Base-by-base conservation (phyloP, 495 filamentous ascomycete genomes). In the Penicillium longicatenatum region DNA sequence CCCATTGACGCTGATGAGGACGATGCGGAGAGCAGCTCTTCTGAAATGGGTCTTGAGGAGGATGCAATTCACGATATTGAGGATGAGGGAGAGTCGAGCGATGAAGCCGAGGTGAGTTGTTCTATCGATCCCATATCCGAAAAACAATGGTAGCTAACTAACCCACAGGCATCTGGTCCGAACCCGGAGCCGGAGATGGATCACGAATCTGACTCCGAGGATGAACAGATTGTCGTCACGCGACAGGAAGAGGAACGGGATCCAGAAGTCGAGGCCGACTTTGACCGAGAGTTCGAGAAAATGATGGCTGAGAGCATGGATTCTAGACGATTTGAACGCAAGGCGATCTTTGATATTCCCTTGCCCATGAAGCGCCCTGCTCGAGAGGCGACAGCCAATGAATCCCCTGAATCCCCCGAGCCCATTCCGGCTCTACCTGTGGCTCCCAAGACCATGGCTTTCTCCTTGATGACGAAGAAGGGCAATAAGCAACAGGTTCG, bases 261-360 rank as follows among this genome's bases (percentile, higher is more conserved):
- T 58, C 95, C 94, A 0, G 92, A 96, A 74, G 89, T 86, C 43
- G 94, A 98, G 60, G 94, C 93, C 6, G 95, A 99, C 37, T 99
- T 99, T 65, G 95, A 98, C 64, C 91, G 94, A 64, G 94, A 98
- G 75, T 92, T 95, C 71, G 93, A 95, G 17, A 98, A 97, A 73
- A 90, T 99, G 86, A 97, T 98, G 95, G 82, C 92, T 59, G 94
- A 99, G 66, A 96, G 93, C 76, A 75, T 95, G 69, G 95, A 98
- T 37, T 91, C 92, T 8, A 82, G 95, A 52, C 94, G 93, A 63
- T 94, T 95, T 61, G 93, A 99, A 64, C 90, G 94, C 44, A 97
- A 96, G 72, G 86, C 87, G 31, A 76, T 95, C 43, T 96, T 99
- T 67, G 94, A 99, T 66, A 89, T 98, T 30, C 92, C 95, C 2